These are phyloP conservation scores for Iberis pinnata DNA, from an alignment of 345 rosid species.

Conservation along the genomic window DNA sequence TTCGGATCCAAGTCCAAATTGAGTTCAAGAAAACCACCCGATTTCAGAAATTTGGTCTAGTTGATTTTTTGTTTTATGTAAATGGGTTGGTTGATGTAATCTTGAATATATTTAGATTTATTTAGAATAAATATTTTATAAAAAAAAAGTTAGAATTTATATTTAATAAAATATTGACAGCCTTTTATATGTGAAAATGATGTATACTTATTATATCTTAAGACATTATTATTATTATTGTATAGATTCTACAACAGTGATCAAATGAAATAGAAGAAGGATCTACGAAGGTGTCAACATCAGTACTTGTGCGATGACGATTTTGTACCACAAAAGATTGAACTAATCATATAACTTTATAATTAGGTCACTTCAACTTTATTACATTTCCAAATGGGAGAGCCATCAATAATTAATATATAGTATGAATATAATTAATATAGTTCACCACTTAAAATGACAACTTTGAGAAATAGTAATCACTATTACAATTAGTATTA, in stretches of 20 bases:
- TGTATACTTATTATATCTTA: background rate
- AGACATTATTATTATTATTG: background rate
- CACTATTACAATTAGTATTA: background rate
- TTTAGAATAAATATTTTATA: too few species aligned
- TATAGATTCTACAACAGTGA: background rate
- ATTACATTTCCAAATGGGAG: conserved; percentile 17
- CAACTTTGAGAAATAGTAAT: conserved; percentile 12
- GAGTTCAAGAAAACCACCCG: too few species aligned
- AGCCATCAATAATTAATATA: conserved; percentile 16
- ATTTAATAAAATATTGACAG: too few species aligned
- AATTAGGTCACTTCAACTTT: conserved; percentile 18
- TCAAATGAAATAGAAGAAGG: conserved; percentile 16
- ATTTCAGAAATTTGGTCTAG: too few species aligned
- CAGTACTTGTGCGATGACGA: conserved; percentile 28
- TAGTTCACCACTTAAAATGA: conserved; percentile 12
- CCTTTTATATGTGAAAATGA: background rate
- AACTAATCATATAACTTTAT: conserved; percentile 9
- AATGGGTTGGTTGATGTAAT: too few species aligned
- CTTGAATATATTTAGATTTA: too few species aligned
- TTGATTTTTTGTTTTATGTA: too few species aligned
- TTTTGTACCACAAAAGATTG: conserved; percentile 14
- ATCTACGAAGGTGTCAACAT: conserved; percentile 28
- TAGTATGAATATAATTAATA: conserved; percentile 4
- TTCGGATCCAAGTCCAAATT: too few species aligned
- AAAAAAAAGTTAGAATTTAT: background rate